Evolutionary conservation across 139 green algal genomes (phyloP).

Genomic region (Diplosphaera chodatii): DNA sequence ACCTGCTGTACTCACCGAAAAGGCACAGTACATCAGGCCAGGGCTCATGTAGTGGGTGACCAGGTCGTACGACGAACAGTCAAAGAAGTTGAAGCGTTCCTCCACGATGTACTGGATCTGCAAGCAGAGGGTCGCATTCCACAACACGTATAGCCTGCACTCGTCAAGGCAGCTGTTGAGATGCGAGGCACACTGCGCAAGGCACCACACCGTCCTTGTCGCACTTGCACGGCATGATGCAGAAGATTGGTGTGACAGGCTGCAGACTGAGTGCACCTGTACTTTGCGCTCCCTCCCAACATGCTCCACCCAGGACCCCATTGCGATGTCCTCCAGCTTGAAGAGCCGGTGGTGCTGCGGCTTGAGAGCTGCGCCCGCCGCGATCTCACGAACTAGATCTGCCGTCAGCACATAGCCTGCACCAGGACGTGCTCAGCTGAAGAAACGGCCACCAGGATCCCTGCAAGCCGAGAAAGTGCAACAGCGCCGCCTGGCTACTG

Average conservation of each 20-base stretch:
- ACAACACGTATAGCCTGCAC: too few relatives aligned
- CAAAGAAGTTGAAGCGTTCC: conserved; percentile 33
- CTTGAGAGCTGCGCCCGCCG: conserved; percentile 24
- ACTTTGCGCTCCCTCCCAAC: conserved; percentile 9
- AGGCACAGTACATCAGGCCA: background rate
- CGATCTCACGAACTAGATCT: conserved; percentile 25
- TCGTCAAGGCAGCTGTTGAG: too few relatives aligned
- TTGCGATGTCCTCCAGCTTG: conserved; percentile 34
- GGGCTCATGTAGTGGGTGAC: conserved; percentile 39
- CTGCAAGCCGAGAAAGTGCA: too few relatives aligned
- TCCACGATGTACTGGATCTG: conserved; percentile 7
- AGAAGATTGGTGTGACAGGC: too few relatives aligned
- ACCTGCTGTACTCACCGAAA: too few relatives aligned
- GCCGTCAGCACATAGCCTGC: conserved; percentile 30
- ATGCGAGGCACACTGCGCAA: too few relatives aligned
- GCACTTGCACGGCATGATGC: too few relatives aligned
- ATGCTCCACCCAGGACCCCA: conserved; percentile 34
- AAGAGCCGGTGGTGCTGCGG: conserved; percentile 25
- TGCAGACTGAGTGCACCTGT: too few relatives aligned
- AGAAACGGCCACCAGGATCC: too few relatives aligned
- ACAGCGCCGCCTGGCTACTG: too few relatives aligned
- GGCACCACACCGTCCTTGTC: too few relatives aligned
- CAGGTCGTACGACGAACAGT: conserved; percentile 20
- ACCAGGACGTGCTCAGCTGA: too few relatives aligned
- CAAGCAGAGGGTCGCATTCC: background rate